Base-by-base conservation (phyloP, 345 rosid genomes). In the Isatis tinctoria region DNA sequence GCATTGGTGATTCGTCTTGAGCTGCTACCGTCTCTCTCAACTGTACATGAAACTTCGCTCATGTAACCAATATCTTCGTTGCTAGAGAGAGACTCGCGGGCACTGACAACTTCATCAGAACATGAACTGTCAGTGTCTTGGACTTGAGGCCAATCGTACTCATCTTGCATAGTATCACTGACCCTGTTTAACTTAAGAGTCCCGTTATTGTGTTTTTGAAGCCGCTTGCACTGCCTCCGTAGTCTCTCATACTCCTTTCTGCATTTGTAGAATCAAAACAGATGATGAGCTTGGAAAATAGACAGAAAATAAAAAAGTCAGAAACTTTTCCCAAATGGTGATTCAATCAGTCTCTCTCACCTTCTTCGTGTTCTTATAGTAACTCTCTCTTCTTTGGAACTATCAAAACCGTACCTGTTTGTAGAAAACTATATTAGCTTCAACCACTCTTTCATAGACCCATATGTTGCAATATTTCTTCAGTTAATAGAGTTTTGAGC, bases 191-290 rank as follows among this genome's bases (percentile, higher is more conserved):
- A 63, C 72, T 83, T 86, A 44, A 60, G 82, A 67, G 76, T 79
- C 69, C 83, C 74, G 22, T 58, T 72, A 37, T 63, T 67, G 59
- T 44, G 83, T 68, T 84, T 88, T 36, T 75, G 85, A 43, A 88
- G 87, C 63, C 64, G 82, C 36, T 79, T 77, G 67, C 97, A 90
- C 75, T 80, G 83, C 69, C 85, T 87, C 3, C 97, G 92, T n/a
- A 95, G 85, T 77, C 87, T 86, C 82, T 95, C 93, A 85, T 91
- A 95, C 73, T 88, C 85, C 82, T 87, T 95, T 81, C 99, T 95
- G 84, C 85, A 85, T 20, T 47, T 45, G 72, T 26, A 67, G 51
- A 72, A 67, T 30, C 49, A 63, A 43, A 67, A 18, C 71, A 71
- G 8, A 43, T 71, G 9, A 48, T 71, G 8, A 48, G 77, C 52